Conservation (phyloP, 768 basidiomycete species). For the Serendipita sp. region DNA sequence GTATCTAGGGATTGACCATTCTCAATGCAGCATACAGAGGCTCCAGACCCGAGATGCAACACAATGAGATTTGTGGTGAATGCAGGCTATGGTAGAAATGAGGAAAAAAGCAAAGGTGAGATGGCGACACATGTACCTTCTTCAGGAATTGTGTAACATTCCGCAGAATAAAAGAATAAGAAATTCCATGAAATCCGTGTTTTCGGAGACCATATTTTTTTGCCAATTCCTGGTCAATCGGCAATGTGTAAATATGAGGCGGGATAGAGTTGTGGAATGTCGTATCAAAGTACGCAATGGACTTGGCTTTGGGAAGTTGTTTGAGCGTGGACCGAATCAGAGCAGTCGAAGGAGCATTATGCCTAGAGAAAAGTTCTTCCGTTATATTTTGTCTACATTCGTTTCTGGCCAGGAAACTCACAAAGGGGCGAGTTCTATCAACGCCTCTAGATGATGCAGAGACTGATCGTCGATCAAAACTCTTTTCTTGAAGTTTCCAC, state of each 20-base stretch:
- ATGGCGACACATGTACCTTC: constrained; percentile 24
- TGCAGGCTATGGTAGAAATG: constrained; percentile 20
- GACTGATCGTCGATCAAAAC: constrained; percentile 51
- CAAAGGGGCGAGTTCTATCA: constrained; percentile 72
- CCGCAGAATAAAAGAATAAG: constrained; percentile 54
- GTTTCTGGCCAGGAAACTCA: constrained; percentile 21
- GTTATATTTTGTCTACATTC: constrained; percentile 2
- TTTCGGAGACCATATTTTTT: constrained; percentile 56
- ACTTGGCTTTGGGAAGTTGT: constrained; percentile 46
- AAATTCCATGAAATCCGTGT: constrained; percentile 85
- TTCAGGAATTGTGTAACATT: constrained; percentile 41
- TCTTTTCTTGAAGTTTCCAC: constrained; percentile 59
- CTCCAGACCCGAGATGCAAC: constrained; percentile 82
- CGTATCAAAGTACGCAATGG: constrained; percentile 79
- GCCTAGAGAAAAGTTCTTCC: constrained; percentile 21
- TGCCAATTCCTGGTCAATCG: constrained; percentile 50
- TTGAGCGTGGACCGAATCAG: constrained; percentile 46
- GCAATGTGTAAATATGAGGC: constrained; percentile 58
- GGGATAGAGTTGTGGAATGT: constrained; percentile 71
- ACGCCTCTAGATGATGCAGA: constrained; percentile 51
- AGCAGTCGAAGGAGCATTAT: constrained; percentile 44
- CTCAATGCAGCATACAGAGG: constrained; percentile 62
- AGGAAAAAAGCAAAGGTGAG: background rate
- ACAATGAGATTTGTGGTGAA: constrained; percentile 55
- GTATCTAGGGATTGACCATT: constrained; percentile 67